Base-by-base conservation (phyloP, 148 eudicot genomes). In the Chenopodium quinoa region DNA sequence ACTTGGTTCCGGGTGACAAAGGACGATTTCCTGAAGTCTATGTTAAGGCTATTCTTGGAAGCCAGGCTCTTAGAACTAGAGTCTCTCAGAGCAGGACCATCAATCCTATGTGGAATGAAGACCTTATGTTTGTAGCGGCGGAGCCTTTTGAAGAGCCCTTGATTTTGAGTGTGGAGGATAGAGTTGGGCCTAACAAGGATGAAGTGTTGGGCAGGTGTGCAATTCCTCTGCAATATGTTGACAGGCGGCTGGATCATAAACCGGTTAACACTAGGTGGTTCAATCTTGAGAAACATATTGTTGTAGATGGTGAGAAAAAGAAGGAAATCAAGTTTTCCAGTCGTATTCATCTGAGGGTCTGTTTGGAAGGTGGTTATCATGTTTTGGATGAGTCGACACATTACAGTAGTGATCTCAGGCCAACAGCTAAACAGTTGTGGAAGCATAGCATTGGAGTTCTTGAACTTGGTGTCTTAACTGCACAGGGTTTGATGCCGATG, bases 21-120 rank as follows among this genome's bases (percentile, higher is more conserved):
- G 84, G 84, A 22, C 73, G 90, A 32, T 88, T 84, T 78, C 95
- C 95, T 22, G 90, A 90, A 78, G 89, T 89, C 75, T 92, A 82
- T 77, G 91, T 92, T 69, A 90, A 83, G 89, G 93, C 91, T 16
- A 81, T 75, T 44, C 90, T 92, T 82, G 93, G 93, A 58, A 86
- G 76, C 54, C 95, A 90, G 81, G 76, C 78, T 60, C 74, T 90
- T 75, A 88, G 90, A 72, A 92, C 91, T 64, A 82, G 88, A 79
- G 69, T 87, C 31, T 92, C 91, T 14, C 89, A 83, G 75, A 92
- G 86, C 25, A 79, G 92, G 81, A 83, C 81, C 27, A 85, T 88
- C 69, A 92, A 85, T 52, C 95, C 95, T 9, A 84, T 90, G 88
- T 92, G 95, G 95, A 92, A 92, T 77, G 94, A 91, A 80, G 94